Percentiles rank a stretch among this genome's conserved stretches.
These are phyloP conservation scores for Apiospora arundinis DNA, from an alignment of 2,329 filamentous ascomycete genomes.

Conservation along the genomic window DNA sequence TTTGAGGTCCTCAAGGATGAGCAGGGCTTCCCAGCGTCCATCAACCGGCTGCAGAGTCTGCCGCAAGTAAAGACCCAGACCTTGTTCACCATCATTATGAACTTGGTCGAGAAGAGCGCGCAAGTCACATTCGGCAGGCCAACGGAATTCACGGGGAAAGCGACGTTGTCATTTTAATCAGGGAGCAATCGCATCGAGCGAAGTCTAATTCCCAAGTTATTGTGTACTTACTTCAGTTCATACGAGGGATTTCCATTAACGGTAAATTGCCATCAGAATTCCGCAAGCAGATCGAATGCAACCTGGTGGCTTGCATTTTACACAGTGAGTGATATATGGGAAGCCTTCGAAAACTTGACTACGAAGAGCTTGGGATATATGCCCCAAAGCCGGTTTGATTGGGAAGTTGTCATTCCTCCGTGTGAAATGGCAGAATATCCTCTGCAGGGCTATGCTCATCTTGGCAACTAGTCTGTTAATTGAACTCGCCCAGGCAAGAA, in stretches of 20 bases:
- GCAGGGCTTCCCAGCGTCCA: constrained; percentile 36
- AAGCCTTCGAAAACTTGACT: not conserved
- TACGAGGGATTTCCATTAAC: no score
- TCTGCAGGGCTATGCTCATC: no score
- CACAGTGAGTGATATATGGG: not conserved
- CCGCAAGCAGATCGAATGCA: not conserved
- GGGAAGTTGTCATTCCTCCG: not conserved
- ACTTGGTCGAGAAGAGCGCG: constrained; percentile 35
- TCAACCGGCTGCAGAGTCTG: constrained; percentile 37
- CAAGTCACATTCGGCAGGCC: constrained; percentile 40
- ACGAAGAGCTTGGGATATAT: not conserved
- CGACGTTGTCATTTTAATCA: not conserved
- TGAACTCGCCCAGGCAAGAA: constrained; percentile 62
- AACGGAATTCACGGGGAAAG: constrained; percentile 29
- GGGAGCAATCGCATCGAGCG: not conserved
- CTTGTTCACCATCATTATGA: constrained; percentile 43
- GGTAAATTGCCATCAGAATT: no score
- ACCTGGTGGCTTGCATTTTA: not conserved
- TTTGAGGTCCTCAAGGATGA: constrained; percentile 38
- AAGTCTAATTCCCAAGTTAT: not conserved
- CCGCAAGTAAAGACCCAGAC: constrained; percentile 33
- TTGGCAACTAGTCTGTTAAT: not conserved
- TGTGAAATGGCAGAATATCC: not conserved
- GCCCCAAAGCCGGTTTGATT: not conserved
- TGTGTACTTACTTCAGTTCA: no score